Percentiles rank a stretch among this genome's conserved stretches.
Conservation (phyloP, 1,284 basidiomycete species). For the Phenoliferia sp. region DNA sequence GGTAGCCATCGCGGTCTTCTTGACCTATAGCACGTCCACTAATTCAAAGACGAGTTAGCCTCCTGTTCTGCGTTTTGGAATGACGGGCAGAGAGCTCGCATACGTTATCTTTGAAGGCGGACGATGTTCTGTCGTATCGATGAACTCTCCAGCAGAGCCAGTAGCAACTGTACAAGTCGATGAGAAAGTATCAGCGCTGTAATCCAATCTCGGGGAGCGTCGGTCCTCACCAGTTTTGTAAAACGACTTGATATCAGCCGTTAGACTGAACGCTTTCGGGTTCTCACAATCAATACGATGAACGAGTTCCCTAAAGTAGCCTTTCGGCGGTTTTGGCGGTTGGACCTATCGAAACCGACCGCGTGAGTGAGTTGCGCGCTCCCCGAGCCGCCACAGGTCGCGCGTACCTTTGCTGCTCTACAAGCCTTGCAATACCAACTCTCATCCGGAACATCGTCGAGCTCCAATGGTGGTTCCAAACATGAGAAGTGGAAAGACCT, state of each 20-base stretch:
- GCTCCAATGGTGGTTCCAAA: constrained; percentile 87
- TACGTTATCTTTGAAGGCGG: constrained; percentile 59
- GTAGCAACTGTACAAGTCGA: constrained; percentile 36
- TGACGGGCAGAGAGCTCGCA: constrained; percentile 20
- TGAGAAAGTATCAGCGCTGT: neutral
- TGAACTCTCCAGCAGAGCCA: constrained; percentile 47
- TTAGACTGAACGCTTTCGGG: constrained; percentile 42
- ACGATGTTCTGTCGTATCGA: constrained; percentile 68
- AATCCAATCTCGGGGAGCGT: neutral
- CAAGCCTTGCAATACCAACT: constrained; percentile 74
- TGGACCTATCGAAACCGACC: constrained; percentile 26
- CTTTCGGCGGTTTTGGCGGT: constrained; percentile 20
- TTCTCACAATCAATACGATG: constrained; percentile 40
- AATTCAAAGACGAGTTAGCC: neutral
- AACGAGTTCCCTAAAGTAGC: constrained; percentile 41
- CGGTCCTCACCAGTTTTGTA: constrained; percentile 40
- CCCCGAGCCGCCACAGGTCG: neutral
- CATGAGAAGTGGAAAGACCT: constrained; percentile 94
- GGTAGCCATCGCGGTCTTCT: constrained; percentile 86
- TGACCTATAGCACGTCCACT: constrained; percentile 30
- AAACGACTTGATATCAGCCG: constrained; percentile 40
- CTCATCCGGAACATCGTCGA: constrained; percentile 76
- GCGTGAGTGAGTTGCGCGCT: neutral
- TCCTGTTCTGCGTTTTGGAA: neutral
- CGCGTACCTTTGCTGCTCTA: constrained; percentile 26